A percentile compares a stretch with the other conserved stretches of the same genome.
Evolutionary conservation across 78 protist genomes (phyloP).

Genomic region (Tieghemostelium lacteum): DNA sequence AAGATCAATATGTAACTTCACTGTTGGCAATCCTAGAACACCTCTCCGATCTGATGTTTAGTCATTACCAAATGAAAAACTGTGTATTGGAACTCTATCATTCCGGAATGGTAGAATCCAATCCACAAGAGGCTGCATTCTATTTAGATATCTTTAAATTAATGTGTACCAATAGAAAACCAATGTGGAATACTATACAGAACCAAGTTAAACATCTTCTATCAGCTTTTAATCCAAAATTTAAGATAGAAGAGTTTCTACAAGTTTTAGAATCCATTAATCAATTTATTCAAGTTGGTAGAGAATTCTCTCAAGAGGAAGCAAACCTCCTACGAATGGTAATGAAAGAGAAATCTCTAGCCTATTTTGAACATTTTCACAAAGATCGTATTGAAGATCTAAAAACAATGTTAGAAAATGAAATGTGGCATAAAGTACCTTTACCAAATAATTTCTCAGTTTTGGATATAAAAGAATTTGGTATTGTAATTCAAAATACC

Average conservation of each 20-base stretch:
- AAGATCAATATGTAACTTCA: slow-evolving; percentile 64
- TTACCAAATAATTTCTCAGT: slow-evolving; percentile 60
- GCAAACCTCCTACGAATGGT: slow-evolving; percentile 33
- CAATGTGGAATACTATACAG: slow-evolving; percentile 68
- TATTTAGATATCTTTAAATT: slow-evolving; percentile 39
- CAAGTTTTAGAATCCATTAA: slow-evolving; percentile 60
- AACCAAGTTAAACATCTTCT: slow-evolving; percentile 56
- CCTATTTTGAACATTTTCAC: slow-evolving; percentile 73
- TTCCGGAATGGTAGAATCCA: background rate
- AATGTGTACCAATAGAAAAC: slow-evolving; percentile 7
- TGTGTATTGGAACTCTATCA: slow-evolving; percentile 11
- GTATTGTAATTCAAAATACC: slow-evolving; percentile 37
- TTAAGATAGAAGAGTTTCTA: slow-evolving; percentile 65
- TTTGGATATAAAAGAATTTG: slow-evolving; percentile 65
- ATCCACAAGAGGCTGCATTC: background rate
- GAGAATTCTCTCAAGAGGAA: slow-evolving; percentile 56
- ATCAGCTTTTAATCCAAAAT: slow-evolving; percentile 30
- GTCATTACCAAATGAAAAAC: slow-evolving; percentile 63
- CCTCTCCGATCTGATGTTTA: slow-evolving; percentile 61
- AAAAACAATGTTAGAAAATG: slow-evolving; percentile 78
- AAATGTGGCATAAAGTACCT: slow-evolving; percentile 79
- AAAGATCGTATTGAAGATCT: slow-evolving; percentile 56
- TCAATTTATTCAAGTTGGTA: slow-evolving; percentile 68
- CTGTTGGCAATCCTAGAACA: slow-evolving; percentile 43
- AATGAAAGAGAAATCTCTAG: slow-evolving; percentile 66